Conservation (phyloP, 768 basidiomycete species). For the Holtermanniella nyarrowii region DNA sequence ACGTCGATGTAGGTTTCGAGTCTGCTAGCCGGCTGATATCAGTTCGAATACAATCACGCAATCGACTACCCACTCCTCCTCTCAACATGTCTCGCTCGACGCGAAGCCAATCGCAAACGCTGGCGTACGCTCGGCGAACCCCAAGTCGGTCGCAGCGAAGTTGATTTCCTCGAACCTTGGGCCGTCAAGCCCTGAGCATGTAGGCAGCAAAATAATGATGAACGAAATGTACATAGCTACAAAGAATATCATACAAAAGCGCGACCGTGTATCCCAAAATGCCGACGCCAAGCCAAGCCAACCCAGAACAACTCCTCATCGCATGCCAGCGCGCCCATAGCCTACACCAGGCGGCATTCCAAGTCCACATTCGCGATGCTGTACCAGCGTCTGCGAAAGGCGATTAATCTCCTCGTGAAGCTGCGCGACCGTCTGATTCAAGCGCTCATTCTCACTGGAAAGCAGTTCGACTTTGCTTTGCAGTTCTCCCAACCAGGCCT, state of each 20-base stretch:
- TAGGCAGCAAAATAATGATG: background rate
- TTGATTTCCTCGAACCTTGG: background rate
- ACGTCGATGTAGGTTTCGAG: background rate
- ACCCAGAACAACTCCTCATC: background rate
- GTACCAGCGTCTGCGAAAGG: constrained; percentile 46
- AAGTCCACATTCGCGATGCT: constrained; percentile 43
- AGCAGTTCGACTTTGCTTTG: constrained; percentile 91
- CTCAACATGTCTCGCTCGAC: background rate
- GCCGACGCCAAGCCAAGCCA: background rate
- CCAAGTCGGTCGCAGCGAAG: background rate
- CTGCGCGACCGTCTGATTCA: constrained; percentile 72
- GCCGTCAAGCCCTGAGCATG: background rate
- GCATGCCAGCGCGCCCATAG: background rate
- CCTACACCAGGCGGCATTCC: constrained; percentile 11
- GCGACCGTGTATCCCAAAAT: background rate
- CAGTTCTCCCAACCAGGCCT: constrained; percentile 86
- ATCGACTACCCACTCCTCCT: background rate
- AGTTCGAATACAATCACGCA: background rate
- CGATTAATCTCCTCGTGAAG: constrained; percentile 87
- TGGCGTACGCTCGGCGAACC: background rate
- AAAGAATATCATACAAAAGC: too few species aligned
- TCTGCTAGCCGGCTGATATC: background rate
- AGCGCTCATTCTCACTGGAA: constrained; percentile 85
- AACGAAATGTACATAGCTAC: too few species aligned
- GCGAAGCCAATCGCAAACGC: background rate